These are phyloP conservation scores for Seiridium unicorne DNA, from an alignment of 2,329 filamentous ascomycete genomes.

Conservation along the genomic window DNA sequence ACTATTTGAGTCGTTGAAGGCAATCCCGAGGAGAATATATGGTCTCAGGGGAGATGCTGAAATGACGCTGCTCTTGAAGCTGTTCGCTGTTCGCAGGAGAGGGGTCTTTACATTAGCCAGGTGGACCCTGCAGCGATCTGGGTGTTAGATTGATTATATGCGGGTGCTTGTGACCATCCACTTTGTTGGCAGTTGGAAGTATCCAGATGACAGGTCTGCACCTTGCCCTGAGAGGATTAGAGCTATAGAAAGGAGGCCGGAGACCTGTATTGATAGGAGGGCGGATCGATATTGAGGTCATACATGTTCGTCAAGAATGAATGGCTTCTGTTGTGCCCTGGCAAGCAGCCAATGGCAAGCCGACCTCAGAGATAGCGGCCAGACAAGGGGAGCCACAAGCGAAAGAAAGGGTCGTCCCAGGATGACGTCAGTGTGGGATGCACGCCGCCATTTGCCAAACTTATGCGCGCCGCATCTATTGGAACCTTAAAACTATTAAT, in stretches of 20 bases:
- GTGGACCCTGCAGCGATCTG: not conserved
- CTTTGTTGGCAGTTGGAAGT: not conserved
- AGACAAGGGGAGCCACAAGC: too few relatives aligned
- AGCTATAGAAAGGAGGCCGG: not conserved
- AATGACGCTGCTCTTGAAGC: not conserved
- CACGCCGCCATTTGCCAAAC: not conserved
- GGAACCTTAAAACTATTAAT: not conserved
- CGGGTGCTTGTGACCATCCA: not conserved
- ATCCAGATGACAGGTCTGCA: not conserved
- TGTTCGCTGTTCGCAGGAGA: not conserved
- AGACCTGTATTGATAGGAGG: not conserved
- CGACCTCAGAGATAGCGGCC: too few relatives aligned
- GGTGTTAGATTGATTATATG: not conserved
- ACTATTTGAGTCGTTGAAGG: too few relatives aligned
- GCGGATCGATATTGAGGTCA: not conserved
- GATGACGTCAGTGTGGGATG: not conserved
- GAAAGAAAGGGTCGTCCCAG: not conserved
- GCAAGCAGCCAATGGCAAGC: too few relatives aligned
- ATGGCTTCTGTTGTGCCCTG: not conserved
- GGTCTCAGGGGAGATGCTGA: not conserved
- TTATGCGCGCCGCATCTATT: not conserved
- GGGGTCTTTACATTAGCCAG: not conserved
- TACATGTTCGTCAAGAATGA: not conserved
- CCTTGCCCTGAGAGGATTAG: not conserved
- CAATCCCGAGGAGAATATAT: too few relatives aligned